Conservation (phyloP, 805 yeast genomes). For the Cyberlindnera subsufficiens region DNA sequence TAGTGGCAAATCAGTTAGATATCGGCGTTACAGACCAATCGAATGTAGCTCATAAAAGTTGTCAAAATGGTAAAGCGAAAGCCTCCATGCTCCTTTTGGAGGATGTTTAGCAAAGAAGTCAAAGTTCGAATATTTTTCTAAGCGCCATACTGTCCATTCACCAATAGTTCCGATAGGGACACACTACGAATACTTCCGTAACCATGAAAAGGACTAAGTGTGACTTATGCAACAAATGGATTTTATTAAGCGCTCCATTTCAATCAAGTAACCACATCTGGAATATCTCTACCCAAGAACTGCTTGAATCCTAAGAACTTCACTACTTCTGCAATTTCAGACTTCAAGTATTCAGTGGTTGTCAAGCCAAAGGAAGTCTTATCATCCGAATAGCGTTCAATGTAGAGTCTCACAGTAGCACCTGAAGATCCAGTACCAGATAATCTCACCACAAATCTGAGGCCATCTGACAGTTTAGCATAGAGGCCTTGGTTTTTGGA, state of each 20-base stretch:
- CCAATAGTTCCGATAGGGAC: no score
- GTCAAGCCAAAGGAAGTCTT: conserved; percentile 36
- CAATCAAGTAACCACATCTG: conserved; percentile 75
- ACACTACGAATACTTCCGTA: background rate
- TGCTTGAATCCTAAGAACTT: conserved; percentile 66
- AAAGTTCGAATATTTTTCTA: no score
- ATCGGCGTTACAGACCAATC: no score
- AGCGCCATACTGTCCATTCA: no score
- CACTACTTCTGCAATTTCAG: conserved; percentile 59
- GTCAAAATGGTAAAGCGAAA: no score
- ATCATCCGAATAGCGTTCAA: conserved; percentile 77
- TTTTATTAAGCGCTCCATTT: background rate
- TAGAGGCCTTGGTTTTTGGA: conserved; percentile 84
- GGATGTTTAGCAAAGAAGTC: no score
- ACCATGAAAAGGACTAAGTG: background rate
- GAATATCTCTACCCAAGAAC: conserved; percentile 73
- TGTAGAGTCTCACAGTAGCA: conserved; percentile 89
- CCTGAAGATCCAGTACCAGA: conserved; percentile 98
- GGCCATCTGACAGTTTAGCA: conserved; percentile 74
- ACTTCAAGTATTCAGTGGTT: conserved; percentile 64
- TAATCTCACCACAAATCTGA: conserved; percentile 81
- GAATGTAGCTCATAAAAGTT: no score
- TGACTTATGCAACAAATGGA: background rate
- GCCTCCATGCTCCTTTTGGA: no score
- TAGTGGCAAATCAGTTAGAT: no score